phyloP scores from a whole-genome alignment of 2,329 filamentous ascomycete species.

The Colletotrichum sp. region DNA sequence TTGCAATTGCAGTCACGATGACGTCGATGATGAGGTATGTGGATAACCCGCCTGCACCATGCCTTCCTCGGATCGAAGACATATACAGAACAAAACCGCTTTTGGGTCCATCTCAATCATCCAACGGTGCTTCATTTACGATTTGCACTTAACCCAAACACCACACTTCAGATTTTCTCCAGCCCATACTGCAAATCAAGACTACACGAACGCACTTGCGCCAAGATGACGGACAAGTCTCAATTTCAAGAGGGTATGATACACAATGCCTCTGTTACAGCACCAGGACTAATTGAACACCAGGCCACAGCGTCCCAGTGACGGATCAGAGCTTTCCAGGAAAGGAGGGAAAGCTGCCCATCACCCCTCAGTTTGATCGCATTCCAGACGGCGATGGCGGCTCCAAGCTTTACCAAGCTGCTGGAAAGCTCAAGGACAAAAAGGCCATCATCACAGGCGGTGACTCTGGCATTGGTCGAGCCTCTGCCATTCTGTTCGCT shows the following conservation, averaged over 20 bases:
- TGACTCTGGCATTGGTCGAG: constrained; percentile 79
- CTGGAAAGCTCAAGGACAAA: constrained; percentile 77
- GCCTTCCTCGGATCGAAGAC: background rate
- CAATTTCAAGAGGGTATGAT: constrained; percentile 26
- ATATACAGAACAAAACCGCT: background rate
- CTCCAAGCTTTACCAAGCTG: constrained; percentile 74
- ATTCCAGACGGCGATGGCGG: constrained; percentile 72
- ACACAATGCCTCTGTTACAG: rapidly evolving
- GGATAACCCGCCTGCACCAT: background rate
- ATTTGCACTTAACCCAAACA: background rate
- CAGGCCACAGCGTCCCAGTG: constrained; percentile 44
- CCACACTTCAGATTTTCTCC: background rate
- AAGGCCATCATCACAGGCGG: constrained; percentile 83
- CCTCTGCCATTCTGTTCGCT: constrained; percentile 77
- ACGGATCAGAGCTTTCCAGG: constrained; percentile 47
- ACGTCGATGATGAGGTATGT: constrained; percentile 22
- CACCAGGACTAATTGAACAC: background rate
- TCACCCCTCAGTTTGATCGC: constrained; percentile 65
- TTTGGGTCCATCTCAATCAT: background rate
- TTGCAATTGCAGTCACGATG: constrained; percentile 17
- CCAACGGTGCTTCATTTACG: background rate
- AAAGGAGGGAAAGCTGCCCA: constrained; percentile 52
- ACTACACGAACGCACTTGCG: background rate
- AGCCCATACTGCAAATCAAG: background rate
- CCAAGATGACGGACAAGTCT: constrained; percentile 12